Evolutionary conservation across 345 rosid species (phyloP).

Genomic region (Cardamine chenopodiifolia): DNA sequence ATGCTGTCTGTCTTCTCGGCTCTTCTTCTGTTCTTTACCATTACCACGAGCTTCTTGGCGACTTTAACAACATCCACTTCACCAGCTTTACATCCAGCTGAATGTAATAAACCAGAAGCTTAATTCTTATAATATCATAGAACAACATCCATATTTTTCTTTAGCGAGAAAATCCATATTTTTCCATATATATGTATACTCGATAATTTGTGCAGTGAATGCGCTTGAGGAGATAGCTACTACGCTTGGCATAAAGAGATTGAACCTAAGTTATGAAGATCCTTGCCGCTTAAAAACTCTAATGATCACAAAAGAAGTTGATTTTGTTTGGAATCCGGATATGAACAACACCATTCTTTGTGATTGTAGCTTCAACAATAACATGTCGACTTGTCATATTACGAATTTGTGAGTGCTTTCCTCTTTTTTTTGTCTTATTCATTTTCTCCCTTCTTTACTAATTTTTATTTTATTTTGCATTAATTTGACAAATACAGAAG

Average conservation of each 20-base stretch:
- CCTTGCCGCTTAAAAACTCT: conserved; percentile 13
- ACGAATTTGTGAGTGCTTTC: conserved; percentile 30
- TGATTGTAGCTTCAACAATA: conserved; percentile 20
- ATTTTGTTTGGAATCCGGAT: not conserved
- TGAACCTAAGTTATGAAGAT: conserved; percentile 21
- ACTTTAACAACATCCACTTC: conserved; percentile 5
- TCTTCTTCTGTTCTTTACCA: not conserved
- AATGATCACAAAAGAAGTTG: not conserved
- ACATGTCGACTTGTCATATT: conserved; percentile 29
- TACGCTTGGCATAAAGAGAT: conserved; percentile 25
- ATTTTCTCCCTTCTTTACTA: not conserved
- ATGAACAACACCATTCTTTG: conserved; percentile 6
- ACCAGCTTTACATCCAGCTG: conserved; percentile 10
- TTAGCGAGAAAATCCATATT: too few relatives aligned
- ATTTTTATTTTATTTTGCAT: not conserved
- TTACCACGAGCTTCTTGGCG: not conserved
- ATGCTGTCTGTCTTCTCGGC: not conserved
- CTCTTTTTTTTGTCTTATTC: not conserved
- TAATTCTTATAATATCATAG: not conserved
- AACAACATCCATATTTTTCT: too few relatives aligned
- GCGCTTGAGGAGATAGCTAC: conserved; percentile 31
- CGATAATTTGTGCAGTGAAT: not conserved
- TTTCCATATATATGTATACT: not conserved
- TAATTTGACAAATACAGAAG: not conserved
- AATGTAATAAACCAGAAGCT: not conserved